Conservation (phyloP, 805 yeast species). For the Metschnikowia picachoensis region DNA sequence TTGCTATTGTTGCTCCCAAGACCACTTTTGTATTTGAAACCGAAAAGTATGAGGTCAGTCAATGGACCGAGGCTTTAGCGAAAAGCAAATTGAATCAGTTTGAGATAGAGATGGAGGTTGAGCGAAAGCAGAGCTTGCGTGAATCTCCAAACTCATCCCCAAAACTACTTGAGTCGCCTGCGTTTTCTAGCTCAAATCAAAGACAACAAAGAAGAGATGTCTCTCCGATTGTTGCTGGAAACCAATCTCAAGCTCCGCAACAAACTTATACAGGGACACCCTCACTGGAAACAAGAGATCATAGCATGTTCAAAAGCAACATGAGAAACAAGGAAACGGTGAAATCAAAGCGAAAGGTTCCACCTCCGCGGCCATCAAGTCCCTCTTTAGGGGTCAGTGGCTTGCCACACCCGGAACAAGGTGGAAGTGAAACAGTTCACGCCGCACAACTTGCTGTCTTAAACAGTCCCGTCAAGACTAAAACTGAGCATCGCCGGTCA, state of each 20-base stretch:
- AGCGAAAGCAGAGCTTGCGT: neutral
- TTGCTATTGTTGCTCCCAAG: constrained; percentile 55
- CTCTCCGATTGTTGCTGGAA: neutral
- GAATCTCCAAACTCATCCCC: constrained; percentile 7
- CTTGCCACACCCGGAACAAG: constrained; percentile 5
- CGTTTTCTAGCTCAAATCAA: constrained; percentile 9
- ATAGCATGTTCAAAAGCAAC: neutral
- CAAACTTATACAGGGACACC: constrained; percentile 18
- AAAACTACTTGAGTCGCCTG: constrained; percentile 10
- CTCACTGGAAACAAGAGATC: neutral
- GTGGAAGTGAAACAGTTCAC: constrained; percentile 32
- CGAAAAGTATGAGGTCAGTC: constrained; percentile 44
- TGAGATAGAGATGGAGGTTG: constrained; percentile 16
- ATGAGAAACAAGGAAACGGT: neutral
- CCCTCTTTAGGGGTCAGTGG: constrained; percentile 1
- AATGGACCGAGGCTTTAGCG: constrained; percentile 42
- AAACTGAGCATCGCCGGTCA: constrained; percentile 28
- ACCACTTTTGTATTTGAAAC: constrained; percentile 57
- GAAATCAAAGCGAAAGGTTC: constrained; percentile 24
- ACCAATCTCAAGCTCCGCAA: constrained; percentile 15
- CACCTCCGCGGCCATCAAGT: constrained; percentile 24
- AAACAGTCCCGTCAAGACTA: constrained; percentile 23
- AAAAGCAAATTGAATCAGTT: constrained; percentile 21
- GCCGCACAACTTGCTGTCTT: constrained; percentile 44
- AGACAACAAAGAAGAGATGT: constrained; percentile 5